Base-by-base conservation (phyloP, 345 rosid genomes). In the Gossypium australe region DNA sequence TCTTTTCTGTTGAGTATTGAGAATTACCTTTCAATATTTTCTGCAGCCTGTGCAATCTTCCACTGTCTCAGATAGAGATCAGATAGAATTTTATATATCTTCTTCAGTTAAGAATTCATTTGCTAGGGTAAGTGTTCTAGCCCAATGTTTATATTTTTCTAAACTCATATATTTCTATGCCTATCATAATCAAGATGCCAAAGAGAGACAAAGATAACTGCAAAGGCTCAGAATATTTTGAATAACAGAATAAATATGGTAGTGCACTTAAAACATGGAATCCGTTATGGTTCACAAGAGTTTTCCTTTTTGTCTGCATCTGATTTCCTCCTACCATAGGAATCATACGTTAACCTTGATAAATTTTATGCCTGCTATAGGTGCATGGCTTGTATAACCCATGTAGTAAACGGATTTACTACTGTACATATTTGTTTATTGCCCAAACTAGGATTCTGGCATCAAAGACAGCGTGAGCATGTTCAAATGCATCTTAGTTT, bases 41-140 rank as follows among this genome's bases (percentile, higher is more conserved):
- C 75, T 79, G 81, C 88, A 95, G 99, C 90, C 85, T 59, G 78
- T 86, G 81, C 87, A 88, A 59, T 83, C 93, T 59, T 71, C 80
- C 34, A 82, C 93, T 41, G 75, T 67, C 81, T 79, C 85, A 55
- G 98, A 93, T 80, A 86, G 85, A 45, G 97, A 91, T 81, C 97
- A 93, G 84, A 90, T 93, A 76, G 99, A 95, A 83, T 82, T 85
- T 49, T 93, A 87, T 76, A 85, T 93, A 80, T 84, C 87, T 76
- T 91, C 91, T 71, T 95, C 99, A 75, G 79, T 91, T 70, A 95
- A 89, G 89, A 87, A 78, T 78, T 85, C 93, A 48, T 93, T 91
- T 86, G 45, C 90, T 65, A 87, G 97, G 85, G 99, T 93, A 84
- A 81, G 88, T 87, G 34, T 69, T 65, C 16, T 57, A 38, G n/a